A percentile compares a stretch with the other conserved stretches of the same genome.
These are phyloP conservation scores for Dalbergia oliveri DNA, from an alignment of 306 rosid genomes.

Conservation along the genomic window DNA sequence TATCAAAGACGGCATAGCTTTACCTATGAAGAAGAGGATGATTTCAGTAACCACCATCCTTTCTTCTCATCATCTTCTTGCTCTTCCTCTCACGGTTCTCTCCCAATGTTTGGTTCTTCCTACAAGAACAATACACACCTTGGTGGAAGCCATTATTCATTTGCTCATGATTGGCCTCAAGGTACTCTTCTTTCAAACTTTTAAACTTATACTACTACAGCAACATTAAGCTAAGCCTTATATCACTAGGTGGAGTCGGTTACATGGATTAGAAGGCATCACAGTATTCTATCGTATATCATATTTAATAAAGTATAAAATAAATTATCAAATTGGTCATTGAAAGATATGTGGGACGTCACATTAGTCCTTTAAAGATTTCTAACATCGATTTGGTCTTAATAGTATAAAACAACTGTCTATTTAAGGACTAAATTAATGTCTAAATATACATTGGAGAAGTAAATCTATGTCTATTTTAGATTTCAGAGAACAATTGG, in stretches of 20 bases:
- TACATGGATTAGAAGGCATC: no score
- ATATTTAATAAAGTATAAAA: no score
- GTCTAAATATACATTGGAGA: no score
- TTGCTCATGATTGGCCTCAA: conserved; percentile 58
- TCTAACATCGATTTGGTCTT: not conserved
- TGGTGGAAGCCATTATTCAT: conserved; percentile 40
- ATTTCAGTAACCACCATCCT: conserved; percentile 50
- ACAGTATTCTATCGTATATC: no score
- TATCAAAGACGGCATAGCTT: conserved; percentile 65
- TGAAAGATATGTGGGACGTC: not conserved
- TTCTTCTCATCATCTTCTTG: conserved; percentile 63
- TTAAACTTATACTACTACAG: not conserved
- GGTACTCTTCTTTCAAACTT: conserved; percentile 51
- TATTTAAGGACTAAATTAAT: no score
- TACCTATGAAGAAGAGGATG: conserved; percentile 61
- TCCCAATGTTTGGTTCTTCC: conserved; percentile 55
- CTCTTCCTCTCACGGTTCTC: conserved; percentile 70
- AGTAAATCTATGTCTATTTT: no score
- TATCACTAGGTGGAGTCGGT: no score
- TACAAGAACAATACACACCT: conserved; percentile 38
- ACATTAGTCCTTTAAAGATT: not conserved
- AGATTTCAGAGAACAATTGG: not conserved
- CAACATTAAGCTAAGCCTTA: no score
- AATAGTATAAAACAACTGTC: no score
- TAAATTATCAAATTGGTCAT: not conserved